These are phyloP conservation scores for Ramaria rubella DNA, from an alignment of 768 basidiomycete genomes.

Conservation along the genomic window DNA sequence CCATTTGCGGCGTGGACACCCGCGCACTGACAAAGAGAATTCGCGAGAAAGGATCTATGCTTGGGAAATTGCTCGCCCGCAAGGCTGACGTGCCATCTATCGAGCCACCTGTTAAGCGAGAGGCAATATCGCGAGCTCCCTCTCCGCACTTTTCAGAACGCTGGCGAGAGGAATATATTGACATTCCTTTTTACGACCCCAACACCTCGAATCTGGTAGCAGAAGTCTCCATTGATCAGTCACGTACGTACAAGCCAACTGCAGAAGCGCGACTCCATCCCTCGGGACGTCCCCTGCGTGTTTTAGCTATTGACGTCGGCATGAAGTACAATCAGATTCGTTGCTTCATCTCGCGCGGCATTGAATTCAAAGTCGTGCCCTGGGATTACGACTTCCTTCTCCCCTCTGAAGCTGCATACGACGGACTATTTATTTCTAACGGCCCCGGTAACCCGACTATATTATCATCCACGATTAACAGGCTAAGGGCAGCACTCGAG, in stretches of 20 bases:
- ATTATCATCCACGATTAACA: constrained; percentile 62
- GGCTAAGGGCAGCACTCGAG: constrained; percentile 60
- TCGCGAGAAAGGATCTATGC: constrained; percentile 89
- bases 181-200: constrained; percentile 80
- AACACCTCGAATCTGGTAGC: constrained; percentile 89
- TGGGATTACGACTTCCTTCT: constrained; percentile 90
- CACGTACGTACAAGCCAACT: constrained; percentile 63
- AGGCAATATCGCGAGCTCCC: constrained; percentile 40
- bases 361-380: constrained; percentile 95
- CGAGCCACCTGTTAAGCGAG: constrained; percentile 29
- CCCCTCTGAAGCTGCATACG: constrained; percentile 71
- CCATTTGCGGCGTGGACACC: constrained; percentile 94
- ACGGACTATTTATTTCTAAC: constrained; percentile 95
- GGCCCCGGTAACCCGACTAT: constrained; percentile 95
- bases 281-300: constrained; percentile 71
- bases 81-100: constrained; percentile 36
- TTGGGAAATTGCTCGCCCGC: constrained; percentile 75
- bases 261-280: constrained; percentile 55
- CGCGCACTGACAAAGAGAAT: constrained; percentile 95
- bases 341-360: constrained; percentile 87
- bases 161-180: constrained; percentile 83
- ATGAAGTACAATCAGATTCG: constrained; percentile 99
- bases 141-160: constrained; percentile 43
- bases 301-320: constrained; percentile 94
- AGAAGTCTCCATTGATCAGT: constrained; percentile 66